Percentiles rank a stretch among this genome's conserved stretches.
Conservation (phyloP, 148 eudicot genomes). For the Euryodendron excelsum region DNA sequence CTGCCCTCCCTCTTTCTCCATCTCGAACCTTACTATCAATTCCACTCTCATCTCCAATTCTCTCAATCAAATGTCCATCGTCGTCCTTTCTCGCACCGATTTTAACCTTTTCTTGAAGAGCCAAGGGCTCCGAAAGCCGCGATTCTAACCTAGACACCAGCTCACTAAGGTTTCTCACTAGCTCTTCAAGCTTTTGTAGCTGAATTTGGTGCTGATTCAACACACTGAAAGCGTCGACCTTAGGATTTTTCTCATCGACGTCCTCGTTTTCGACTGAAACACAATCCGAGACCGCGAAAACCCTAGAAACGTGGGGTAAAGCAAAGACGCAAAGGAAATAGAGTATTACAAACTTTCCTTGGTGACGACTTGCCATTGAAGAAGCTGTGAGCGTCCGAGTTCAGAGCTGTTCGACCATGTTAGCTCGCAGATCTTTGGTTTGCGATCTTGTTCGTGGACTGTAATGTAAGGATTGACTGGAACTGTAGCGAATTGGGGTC, state of each 20-base stretch:
- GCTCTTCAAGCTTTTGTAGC: slow-evolving; percentile 67
- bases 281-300: slow-evolving; percentile 29
- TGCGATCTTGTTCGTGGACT: background rate
- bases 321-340: slow-evolving; percentile 25
- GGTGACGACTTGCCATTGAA: slow-evolving; percentile 28
- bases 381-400: background rate
- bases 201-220: slow-evolving; percentile 48
- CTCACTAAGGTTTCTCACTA: slow-evolving; percentile 58
- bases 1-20: slow-evolving; percentile 29
- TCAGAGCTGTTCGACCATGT: background rate
- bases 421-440: background rate
- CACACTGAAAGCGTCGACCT: background rate
- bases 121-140: slow-evolving; percentile 17
- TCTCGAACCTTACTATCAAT: slow-evolving; percentile 13
- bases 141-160: slow-evolving; percentile 76
- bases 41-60: slow-evolving; percentile 21
- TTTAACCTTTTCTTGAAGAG: slow-evolving; percentile 9
- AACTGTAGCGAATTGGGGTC: background rate
- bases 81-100: background rate
- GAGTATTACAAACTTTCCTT: slow-evolving; percentile 52
- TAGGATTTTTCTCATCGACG: background rate
- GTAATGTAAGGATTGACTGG: too few relatives aligned
- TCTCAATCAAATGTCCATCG: slow-evolving; percentile 4
- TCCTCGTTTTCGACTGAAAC: slow-evolving; percentile 19
- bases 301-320: slow-evolving; percentile 21